phyloP scores from a whole-genome alignment of 2,329 filamentous ascomycete genomes.

The Pseudogymnoascus sp. region DNA sequence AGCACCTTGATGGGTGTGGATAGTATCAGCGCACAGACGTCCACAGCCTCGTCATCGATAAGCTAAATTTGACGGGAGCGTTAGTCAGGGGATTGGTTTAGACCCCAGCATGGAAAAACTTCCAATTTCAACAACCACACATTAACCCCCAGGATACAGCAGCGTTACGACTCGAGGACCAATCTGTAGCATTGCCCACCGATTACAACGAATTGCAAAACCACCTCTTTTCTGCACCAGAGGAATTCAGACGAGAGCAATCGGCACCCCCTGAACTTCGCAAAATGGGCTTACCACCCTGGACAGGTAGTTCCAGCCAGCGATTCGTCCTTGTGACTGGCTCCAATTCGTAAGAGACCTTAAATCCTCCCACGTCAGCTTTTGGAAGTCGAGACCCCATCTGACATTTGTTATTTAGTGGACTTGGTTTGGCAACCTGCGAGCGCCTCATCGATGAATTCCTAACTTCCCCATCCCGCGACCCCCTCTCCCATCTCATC shows the following conservation, averaged over 20 bases:
- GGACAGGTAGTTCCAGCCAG: conserved; percentile 34
- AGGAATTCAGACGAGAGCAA: neutral
- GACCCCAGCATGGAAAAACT: neutral
- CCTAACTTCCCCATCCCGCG: conserved; percentile 57
- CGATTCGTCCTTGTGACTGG: conserved; percentile 69
- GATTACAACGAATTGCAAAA: too few relatives aligned
- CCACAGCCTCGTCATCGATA: neutral
- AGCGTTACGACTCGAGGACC: neutral
- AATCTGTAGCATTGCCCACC: too few relatives aligned
- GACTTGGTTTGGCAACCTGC: conserved; percentile 76
- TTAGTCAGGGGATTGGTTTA: neutral
- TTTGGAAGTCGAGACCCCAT: conserved; percentile 5
- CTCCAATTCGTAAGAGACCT: conserved; percentile 33
- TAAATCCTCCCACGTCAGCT: neutral
- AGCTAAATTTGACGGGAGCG: neutral
- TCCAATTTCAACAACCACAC: neutral
- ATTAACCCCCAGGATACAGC: neutral
- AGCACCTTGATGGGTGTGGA: neutral
- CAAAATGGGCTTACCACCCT: conserved; percentile 28
- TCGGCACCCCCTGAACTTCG: neutral
- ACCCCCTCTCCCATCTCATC: conserved; percentile 60
- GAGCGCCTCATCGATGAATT: conserved; percentile 87
- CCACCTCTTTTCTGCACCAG: neutral
- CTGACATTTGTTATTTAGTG: conserved; percentile 47
- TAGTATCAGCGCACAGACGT: neutral